Evolutionary conservation across 345 rosid species (phyloP), one percentile per base, ranked within the genome.

Genomic region (Hibiscus trionum): DNA sequence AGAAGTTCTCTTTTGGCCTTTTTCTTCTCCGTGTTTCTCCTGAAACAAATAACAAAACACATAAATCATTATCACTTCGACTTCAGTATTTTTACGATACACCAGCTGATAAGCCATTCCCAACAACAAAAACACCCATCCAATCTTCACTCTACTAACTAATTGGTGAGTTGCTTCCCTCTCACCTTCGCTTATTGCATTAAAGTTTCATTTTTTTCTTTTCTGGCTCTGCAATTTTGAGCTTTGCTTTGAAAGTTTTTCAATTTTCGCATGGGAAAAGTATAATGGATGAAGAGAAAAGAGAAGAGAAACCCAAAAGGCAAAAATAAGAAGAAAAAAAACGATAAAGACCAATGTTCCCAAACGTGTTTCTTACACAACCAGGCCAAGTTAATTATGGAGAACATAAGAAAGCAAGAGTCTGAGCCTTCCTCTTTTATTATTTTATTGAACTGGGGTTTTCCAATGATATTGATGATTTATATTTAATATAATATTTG

Each of bases 131-230:
- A 7, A 9, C 11, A 56, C 9, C 6, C 10, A 21, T 39, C 47
- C 53, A 39, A 42, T 19, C 11, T 21, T 63, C 53, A 11, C 55
- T 21, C 17, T 42, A 65, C 26, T 65, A 44, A 6, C 69, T 2
- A 66, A 46, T 8, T 7, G 70, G 55, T 66, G 17, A 50, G 59
- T 68, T 67, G 33, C 70, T 21, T 66, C 70, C 37, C 55, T 66
- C 57, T 42, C 69, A 10, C 56, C 31, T 66, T 46, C 33, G 0
- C 12, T 65, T 7, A 59, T 8, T 33, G 24, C 35, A 31, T 61
- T 5, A 3, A 66, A 44, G 39, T 24, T 44, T 47, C 1, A 29
- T 12, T 37, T 39, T 61, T 37, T 31, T 4, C 35, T 31, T 31
- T 31, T 65, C 52, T 19, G 53, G 35, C 17, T 66, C 35, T 24